These are phyloP conservation scores for Mortierella sp. DNA, from an alignment of 371 early-diverging fungal genomes.

Conservation along the genomic window DNA sequence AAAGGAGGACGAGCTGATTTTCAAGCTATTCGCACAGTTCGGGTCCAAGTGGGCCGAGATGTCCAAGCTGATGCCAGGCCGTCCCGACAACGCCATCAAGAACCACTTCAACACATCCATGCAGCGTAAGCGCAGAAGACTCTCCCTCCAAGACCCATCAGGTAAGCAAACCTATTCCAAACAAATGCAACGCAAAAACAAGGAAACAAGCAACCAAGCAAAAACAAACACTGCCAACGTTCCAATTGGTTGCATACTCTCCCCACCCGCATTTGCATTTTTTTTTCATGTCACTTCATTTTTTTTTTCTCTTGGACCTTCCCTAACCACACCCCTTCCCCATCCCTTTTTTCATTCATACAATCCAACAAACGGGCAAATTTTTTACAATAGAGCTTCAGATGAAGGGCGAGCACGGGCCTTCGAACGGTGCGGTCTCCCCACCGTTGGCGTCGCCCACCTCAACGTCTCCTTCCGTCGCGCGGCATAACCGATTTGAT, in stretches of 20 bases:
- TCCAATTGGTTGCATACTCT: not conserved
- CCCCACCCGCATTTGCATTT: not conserved
- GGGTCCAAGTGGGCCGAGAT: conserved; percentile 59
- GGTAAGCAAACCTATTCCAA: conserved; percentile 17
- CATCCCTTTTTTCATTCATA: not conserved
- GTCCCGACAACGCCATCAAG: conserved; percentile 58
- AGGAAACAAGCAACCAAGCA: not conserved
- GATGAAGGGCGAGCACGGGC: conserved; percentile 24
- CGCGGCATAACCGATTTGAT: conserved; percentile 39
- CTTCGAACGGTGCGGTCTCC: conserved; percentile 24
- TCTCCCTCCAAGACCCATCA: conserved; percentile 38
- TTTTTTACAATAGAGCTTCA: conserved; percentile 27
- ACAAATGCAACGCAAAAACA: not conserved
- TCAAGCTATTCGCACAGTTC: conserved; percentile 43
- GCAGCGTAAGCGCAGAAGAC: conserved; percentile 55
- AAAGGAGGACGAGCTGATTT: conserved; percentile 50
- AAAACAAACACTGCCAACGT: not conserved
- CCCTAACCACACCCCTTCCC: not conserved
- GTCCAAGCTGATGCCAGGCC: conserved; percentile 57
- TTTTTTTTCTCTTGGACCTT: not conserved
- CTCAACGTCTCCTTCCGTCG: conserved; percentile 31
- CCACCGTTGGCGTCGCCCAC: conserved; percentile 37
- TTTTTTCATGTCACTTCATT: not conserved
- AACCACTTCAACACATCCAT: conserved; percentile 58
- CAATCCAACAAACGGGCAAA: not conserved